Evolutionary conservation across 2,329 filamentous ascomycete species (phyloP).

Genomic region (Talaromyces sp.): DNA sequence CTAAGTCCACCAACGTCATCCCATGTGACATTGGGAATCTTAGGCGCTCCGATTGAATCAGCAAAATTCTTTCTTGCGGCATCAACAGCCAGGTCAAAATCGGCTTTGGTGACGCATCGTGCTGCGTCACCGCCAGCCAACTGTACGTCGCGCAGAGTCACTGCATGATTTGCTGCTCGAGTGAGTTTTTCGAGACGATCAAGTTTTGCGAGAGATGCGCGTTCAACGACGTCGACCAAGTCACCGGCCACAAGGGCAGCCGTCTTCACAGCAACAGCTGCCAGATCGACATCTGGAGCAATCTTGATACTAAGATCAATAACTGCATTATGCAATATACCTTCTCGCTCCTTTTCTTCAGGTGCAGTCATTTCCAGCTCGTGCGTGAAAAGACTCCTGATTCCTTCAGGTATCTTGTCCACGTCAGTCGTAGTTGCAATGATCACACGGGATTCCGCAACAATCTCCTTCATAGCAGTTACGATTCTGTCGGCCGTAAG

Average conservation of each 20-base stretch:
- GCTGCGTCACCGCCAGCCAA: constrained; percentile 77
- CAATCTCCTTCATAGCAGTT: constrained; percentile 73
- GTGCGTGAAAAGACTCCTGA: constrained; percentile 88
- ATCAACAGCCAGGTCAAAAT: constrained; percentile 91
- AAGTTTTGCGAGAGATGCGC: constrained; percentile 72
- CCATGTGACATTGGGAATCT: constrained; percentile 96
- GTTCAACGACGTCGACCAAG: constrained; percentile 86
- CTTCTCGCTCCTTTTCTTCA: constrained; percentile 86
- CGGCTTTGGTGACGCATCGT: constrained; percentile 69
- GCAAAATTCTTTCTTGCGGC: constrained; percentile 97
- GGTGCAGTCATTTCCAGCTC: constrained; percentile 91
- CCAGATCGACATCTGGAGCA: constrained; percentile 76
- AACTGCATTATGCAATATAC: constrained; percentile 74
- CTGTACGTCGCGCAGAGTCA: constrained; percentile 77
- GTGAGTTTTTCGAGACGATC: constrained; percentile 72
- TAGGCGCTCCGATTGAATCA: constrained; percentile 92
- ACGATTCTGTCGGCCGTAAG: constrained; percentile 88
- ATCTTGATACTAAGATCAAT: constrained; percentile 70
- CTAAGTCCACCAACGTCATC: constrained; percentile 89
- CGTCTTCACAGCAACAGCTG: constrained; percentile 85
- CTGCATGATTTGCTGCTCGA: constrained; percentile 28
- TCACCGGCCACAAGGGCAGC: constrained; percentile 93
- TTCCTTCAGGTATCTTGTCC: constrained; percentile 85
- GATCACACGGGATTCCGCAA: constrained; percentile 73
- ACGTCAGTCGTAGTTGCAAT: constrained; percentile 93